phyloP scores from a whole-genome alignment of 768 basidiomycete genomes.

The Exidia glandulosa region DNA sequence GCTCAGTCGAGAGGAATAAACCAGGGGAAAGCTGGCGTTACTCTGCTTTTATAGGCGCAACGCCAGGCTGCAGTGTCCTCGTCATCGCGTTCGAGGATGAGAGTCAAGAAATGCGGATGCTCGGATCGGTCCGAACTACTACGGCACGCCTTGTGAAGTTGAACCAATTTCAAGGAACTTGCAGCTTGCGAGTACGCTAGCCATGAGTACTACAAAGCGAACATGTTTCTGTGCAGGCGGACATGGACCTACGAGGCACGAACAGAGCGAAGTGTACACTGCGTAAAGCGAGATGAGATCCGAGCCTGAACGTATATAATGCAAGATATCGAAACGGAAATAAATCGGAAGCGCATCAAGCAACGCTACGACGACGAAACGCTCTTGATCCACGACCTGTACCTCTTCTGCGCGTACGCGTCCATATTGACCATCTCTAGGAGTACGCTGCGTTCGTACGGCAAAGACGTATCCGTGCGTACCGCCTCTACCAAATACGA shows the following conservation, averaged over 20 bases:
- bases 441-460: constrained; percentile 25
- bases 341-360: background rate
- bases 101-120: background rate
- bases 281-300: too few relatives aligned
- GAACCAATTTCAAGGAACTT: too few relatives aligned
- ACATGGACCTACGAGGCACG: too few relatives aligned
- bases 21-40: constrained; percentile 28
- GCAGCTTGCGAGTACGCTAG: too few relatives aligned
- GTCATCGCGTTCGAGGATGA: background rate
- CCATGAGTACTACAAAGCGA: too few relatives aligned
- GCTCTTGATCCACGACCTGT: constrained; percentile 25
- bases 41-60: constrained; percentile 45
- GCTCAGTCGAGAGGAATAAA: background rate
- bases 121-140: background rate
- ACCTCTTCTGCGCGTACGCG: constrained; percentile 29
- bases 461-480: constrained; percentile 26
- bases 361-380: background rate
- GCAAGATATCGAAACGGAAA: background rate
- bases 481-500: constrained; percentile 34
- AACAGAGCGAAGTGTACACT: background rate
- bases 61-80: constrained; percentile 24
- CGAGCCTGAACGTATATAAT: background rate
- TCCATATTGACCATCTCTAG: constrained; percentile 29
- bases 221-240: too few relatives aligned
- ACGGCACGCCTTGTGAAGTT: too few relatives aligned